Evolutionary conservation across 805 yeast species (phyloP), one percentile per base, ranked within the genome.

Genomic region (Millerozyma miso): DNA sequence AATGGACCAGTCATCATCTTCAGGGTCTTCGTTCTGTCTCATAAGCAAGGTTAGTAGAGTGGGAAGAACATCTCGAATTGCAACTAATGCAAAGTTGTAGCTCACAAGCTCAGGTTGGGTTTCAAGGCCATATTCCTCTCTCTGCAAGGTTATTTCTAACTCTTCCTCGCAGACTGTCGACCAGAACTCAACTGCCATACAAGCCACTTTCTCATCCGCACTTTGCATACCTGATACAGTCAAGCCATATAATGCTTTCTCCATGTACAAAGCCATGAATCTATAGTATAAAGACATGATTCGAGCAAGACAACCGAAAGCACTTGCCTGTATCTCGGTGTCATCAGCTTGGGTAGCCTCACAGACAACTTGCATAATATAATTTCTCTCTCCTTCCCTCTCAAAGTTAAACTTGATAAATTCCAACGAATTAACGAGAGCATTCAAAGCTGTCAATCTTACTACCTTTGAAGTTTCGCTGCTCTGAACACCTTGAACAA

Each of bases 181-280:
- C 99, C 99, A 93, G 63, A 93, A 91, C 69, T 93, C 99, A 44
- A 93, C 93, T 23, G 99, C 97, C 97, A 91, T 90, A 60, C 97
- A 88, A 1, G 97, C 85, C 23, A 93, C 98, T 54, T 79, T 79
- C 55, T 86, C 95, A 66, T 88, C 85, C 29, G 68, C 59, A 44
- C 88, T 83, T 64, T 83, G 83, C 97, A 93, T 93, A 35, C 98
- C 97, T 16, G 82, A 68, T 35, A 91, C 89, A 3, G 98, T 90
- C 45, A 93, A 74, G 14, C 88, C 88, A 54, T 85, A 93, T 41
- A 93, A 69, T 1, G 99, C 99, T 71, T 88, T 89, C 67, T 91
- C 97, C 99, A 93, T 93, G 65, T 93, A 93, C 42, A 90, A 81
- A 48, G 85, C 79, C 99, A 93, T 93, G 69, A 79, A 84, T 36